Conservation (phyloP, 768 basidiomycete genomes). For the Leccinum ochraceum region DNA sequence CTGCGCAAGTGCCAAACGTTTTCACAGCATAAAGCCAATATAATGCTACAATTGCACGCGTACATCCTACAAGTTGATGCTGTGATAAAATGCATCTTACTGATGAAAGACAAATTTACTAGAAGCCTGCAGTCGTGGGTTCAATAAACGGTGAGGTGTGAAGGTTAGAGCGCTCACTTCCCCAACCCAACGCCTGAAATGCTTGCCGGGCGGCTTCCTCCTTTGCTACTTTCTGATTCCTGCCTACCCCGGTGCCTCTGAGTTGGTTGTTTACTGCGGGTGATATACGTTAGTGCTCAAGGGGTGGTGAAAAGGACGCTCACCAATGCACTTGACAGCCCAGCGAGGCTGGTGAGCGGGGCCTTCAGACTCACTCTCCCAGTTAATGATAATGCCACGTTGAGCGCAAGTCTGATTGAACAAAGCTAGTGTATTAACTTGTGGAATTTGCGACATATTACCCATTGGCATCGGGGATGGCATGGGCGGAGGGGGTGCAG, state of each 20-base stretch:
- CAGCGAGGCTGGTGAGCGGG: conserved; percentile 58
- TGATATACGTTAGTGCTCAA: conserved; percentile 4
- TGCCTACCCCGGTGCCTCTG: conserved; percentile 51
- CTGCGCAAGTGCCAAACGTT: no score
- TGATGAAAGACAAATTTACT: neutral
- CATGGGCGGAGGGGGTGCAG: conserved; percentile 27
- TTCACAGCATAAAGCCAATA: neutral
- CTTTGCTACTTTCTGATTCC: conserved; percentile 66
- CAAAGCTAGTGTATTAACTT: conserved; percentile 43
- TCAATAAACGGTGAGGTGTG: neutral
- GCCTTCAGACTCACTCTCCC: conserved; percentile 48
- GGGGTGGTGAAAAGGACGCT: conserved; percentile 22
- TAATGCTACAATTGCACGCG: conserved; percentile 5
- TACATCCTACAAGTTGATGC: conserved; percentile 1
- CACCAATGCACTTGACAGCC: conserved; percentile 56
- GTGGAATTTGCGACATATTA: conserved; percentile 29
- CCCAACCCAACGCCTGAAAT: conserved; percentile 55
- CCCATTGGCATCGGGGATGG: conserved; percentile 16
- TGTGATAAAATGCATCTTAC: neutral
- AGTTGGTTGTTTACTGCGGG: conserved; percentile 51
- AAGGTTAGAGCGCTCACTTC: conserved; percentile 25
- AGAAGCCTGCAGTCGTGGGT: conserved; percentile 14
- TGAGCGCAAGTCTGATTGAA: conserved; percentile 57
- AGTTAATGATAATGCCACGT: conserved; percentile 44
- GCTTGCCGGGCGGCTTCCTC: conserved; percentile 67